phyloP scores from a whole-genome alignment of 768 basidiomycete genomes.

The Sarcodon sp. region DNA sequence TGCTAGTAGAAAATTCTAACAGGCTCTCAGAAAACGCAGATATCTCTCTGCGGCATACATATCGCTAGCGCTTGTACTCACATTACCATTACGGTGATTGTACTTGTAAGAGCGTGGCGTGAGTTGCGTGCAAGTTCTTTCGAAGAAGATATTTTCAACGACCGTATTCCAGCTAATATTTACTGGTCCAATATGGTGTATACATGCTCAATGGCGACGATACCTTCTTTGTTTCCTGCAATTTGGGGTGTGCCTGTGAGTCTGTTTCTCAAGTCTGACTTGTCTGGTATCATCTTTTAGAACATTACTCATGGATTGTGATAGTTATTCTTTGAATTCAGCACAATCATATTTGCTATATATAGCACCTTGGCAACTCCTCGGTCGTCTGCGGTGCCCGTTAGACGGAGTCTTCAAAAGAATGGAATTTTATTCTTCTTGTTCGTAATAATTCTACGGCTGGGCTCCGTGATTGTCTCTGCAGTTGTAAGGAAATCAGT shows the following conservation, averaged over 20 bases:
- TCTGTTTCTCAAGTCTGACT: not conserved
- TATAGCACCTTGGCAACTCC: slow-evolving; percentile 24
- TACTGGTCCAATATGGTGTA: slow-evolving; percentile 8
- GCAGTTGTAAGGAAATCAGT: too few relatives aligned
- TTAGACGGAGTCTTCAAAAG: too few relatives aligned
- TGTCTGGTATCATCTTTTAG: too few relatives aligned
- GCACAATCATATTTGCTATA: slow-evolving; percentile 17
- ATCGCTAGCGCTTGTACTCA: slow-evolving; percentile 10
- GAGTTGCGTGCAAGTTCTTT: slow-evolving; percentile 1
- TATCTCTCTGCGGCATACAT: too few relatives aligned
- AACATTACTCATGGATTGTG: too few relatives aligned
- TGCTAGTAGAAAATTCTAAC: too few relatives aligned
- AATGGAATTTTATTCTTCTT: too few relatives aligned
- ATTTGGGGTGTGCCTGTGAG: slow-evolving; percentile 22
- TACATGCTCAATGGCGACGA: slow-evolving; percentile 15
- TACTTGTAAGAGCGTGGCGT: slow-evolving; percentile 13
- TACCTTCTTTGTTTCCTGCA: slow-evolving; percentile 9
- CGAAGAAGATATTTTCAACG: not conserved
- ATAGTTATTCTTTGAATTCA: slow-evolving; percentile 21
- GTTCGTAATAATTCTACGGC: too few relatives aligned
- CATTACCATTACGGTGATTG: slow-evolving; percentile 13
- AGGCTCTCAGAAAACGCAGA: too few relatives aligned
- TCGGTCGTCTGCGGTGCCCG: slow-evolving; percentile 5
- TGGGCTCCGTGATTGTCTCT: too few relatives aligned
- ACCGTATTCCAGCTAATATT: slow-evolving; percentile 12